Conservation (phyloP, 2,329 filamentous ascomycete species). For the Cucurbitaria berberidis region DNA sequence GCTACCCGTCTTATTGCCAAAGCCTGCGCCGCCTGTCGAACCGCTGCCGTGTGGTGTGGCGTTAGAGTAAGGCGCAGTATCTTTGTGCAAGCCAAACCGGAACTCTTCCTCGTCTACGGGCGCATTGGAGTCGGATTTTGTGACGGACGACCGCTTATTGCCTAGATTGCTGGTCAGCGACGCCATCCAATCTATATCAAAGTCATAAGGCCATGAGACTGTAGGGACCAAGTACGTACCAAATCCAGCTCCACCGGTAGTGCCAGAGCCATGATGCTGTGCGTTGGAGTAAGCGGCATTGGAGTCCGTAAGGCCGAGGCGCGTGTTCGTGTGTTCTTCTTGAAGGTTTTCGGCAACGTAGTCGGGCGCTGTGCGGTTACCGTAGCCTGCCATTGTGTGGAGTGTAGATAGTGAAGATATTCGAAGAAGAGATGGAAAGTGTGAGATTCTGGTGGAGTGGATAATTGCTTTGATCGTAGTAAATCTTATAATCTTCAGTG, state of each 20-base stretch:
- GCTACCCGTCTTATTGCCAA: constrained; percentile 48
- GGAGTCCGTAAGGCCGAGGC: constrained; percentile 33
- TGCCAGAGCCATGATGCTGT: constrained; percentile 41
- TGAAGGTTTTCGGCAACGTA: constrained; percentile 21
- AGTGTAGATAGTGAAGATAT: background rate
- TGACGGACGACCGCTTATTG: constrained; percentile 41
- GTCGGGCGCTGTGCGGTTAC: constrained; percentile 41
- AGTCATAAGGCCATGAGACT: no score
- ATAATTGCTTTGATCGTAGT: no score
- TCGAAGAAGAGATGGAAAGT: background rate
- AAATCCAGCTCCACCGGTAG: constrained; percentile 44
- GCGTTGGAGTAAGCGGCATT: constrained; percentile 35
- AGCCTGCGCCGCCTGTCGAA: constrained; percentile 44
- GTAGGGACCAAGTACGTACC: constrained; percentile 8
- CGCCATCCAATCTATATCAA: background rate
- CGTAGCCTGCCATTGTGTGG: constrained; percentile 43
- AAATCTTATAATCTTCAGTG: background rate
- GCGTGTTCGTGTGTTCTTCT: constrained; percentile 34
- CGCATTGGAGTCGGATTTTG: background rate
- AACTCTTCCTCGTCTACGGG: constrained; percentile 14
- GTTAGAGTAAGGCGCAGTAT: constrained; percentile 34
- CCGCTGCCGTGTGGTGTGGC: constrained; percentile 38
- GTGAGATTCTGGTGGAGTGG: background rate
- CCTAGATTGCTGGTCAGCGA: constrained; percentile 17
- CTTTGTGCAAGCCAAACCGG: constrained; percentile 27